phyloP scores from a whole-genome alignment of 306 rosid species.

The Biancaea sappan region DNA sequence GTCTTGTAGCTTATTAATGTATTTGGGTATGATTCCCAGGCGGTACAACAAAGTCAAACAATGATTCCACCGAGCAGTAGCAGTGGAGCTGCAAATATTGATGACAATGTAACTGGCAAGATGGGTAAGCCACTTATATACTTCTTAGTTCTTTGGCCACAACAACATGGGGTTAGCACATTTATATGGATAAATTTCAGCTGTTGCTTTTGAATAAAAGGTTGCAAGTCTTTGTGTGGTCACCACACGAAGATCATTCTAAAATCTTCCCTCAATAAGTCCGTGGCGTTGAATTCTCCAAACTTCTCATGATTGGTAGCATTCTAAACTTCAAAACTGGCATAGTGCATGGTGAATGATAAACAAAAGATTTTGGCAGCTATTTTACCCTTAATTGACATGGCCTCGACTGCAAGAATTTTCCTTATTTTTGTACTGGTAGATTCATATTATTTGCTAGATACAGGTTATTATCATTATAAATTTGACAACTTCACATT shows the following conservation, averaged over 20 bases:
- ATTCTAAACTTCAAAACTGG: not conserved
- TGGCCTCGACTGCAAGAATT: constrained; percentile 4
- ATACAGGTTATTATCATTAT: not conserved
- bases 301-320: not conserved
- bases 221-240: not conserved
- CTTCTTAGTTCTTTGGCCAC: constrained; percentile 9
- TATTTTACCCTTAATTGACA: constrained; percentile 5
- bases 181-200: constrained; percentile 2
- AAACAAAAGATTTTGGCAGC: not conserved
- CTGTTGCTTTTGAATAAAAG: constrained; percentile 5
- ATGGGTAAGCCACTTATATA: constrained; percentile 42
- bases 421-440: not conserved
- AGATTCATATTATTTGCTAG: constrained; percentile 13
- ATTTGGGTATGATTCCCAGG: constrained; percentile 62
- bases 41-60: constrained; percentile 58
- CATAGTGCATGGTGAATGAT: not conserved
- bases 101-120: constrained; percentile 50
- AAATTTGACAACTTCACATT: not conserved
- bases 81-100: constrained; percentile 49
- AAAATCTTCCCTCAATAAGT: not conserved
- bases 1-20: constrained; percentile 67
- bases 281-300: constrained; percentile 7
- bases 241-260: not conserved
- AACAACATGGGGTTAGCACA: not conserved
- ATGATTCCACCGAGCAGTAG: constrained; percentile 48